These are phyloP conservation scores for Phytophthora multivora DNA, from an alignment of 352 stramenopile species.

Conservation along the genomic window DNA sequence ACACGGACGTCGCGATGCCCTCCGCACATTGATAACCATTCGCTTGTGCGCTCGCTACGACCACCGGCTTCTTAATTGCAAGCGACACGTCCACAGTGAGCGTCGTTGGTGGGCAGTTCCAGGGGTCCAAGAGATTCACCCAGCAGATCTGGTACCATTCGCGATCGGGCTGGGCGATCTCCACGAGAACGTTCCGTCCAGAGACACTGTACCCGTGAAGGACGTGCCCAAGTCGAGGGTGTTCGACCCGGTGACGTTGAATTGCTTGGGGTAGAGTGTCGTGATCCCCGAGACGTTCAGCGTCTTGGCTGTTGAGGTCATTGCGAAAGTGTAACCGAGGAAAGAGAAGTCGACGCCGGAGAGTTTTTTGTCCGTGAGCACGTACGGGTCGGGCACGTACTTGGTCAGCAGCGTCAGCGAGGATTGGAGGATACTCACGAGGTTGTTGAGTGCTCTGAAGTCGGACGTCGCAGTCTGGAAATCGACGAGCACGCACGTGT, in stretches of 20 bases:
- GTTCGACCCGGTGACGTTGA: constrained; percentile 6
- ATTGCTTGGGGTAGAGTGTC: constrained; percentile 21
- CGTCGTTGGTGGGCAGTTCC: constrained; percentile 34
- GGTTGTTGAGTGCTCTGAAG: not conserved
- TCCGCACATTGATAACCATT: constrained; percentile 47
- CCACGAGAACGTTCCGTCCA: constrained; percentile 36
- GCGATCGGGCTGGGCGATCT: constrained; percentile 56
- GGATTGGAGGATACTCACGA: not conserved
- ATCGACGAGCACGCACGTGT: not conserved
- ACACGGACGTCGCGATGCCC: constrained; percentile 37
- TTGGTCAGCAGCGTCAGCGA: constrained; percentile 30
- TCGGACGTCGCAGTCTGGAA: not conserved
- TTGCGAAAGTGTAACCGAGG: constrained; percentile 51
- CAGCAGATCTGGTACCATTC: constrained; percentile 71
- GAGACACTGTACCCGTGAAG: not conserved
- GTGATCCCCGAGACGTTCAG: constrained; percentile 51
- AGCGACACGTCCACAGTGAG: constrained; percentile 43
- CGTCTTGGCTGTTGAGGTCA: constrained; percentile 54
- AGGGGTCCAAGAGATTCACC: constrained; percentile 46
- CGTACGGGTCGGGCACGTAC: constrained; percentile 45
- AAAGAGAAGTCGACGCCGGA: constrained; percentile 51
- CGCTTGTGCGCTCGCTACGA: constrained; percentile 34
- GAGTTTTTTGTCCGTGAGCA: constrained; percentile 45
- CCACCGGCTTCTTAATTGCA: constrained; percentile 38
- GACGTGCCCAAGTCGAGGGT: constrained; percentile 48